Base-by-base conservation (phyloP, 352 stramenopile genomes). In the Phytophthora kernoviae region DNA sequence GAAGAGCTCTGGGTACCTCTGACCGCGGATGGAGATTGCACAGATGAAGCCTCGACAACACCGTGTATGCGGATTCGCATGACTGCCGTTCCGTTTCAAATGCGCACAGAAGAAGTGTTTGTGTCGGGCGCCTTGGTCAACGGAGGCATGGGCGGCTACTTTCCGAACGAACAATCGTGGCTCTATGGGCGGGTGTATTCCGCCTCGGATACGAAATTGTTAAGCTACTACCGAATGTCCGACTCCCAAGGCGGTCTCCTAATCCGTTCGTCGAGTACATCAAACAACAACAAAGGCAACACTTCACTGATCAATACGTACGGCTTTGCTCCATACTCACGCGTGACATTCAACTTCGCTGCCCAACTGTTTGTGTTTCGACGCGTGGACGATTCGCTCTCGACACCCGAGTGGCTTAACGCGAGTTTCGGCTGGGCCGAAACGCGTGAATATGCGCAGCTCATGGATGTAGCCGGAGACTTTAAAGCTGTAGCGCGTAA, bases 281-380 rank as follows among this genome's bases (percentile, higher is more conserved):
- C 77, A n/a, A 87, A 89, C 63, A 94, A 93, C 61, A 27, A 91
- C 63, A 87, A 87, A 48, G 85, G 85, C 33, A 93, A 94, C 54
- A 59, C 65, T 4, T 82, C 81, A 8, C 54, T 93, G 14, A 58
- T 62, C 4, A 7, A 54, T 5, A 67, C 26, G 1, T 93, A 83
- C 21, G 77, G 81, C 0, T 93, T 74, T 45, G 59, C 80, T 1
- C 82, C 84, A 9, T 86, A 89, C 20, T 80, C 70, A 1, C 75
- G 81, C 2, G 77, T 95, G 24, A 90, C 82, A 6, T 68, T 93
- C 41, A 93, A 95, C 58, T 95, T 79, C 49, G 69, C 78, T 32
- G 76, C 82, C 14, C 79, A 91, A 30, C 32, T 93, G 17, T 93
- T 89, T 51, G 81, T 93, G 1, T 93, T 88, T 37, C 84, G 84